These are phyloP conservation scores for Ustilago hordei DNA, from an alignment of 1,284 basidiomycete genomes.

Conservation along the genomic window DNA sequence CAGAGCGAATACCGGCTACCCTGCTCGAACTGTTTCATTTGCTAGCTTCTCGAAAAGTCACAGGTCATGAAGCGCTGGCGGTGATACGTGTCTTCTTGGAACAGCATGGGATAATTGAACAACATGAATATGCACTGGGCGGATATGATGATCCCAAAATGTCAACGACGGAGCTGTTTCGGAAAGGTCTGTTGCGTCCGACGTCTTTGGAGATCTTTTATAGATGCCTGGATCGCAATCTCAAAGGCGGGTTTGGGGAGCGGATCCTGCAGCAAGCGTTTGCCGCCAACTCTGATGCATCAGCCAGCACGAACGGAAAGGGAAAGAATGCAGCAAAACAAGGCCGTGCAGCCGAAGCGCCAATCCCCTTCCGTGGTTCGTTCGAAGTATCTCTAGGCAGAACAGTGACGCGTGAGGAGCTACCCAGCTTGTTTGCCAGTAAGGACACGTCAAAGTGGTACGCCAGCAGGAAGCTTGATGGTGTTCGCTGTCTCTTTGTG, in stretches of 20 bases:
- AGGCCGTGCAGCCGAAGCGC: neutral
- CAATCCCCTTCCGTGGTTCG: slow-evolving; percentile 11
- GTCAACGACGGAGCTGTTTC: slow-evolving; percentile 28
- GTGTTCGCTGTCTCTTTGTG: slow-evolving; percentile 54
- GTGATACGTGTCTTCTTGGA: slow-evolving; percentile 41
- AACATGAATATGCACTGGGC: slow-evolving; percentile 40
- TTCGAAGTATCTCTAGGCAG: slow-evolving; percentile 53
- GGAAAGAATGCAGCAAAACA: neutral
- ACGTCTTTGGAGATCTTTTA: slow-evolving; percentile 52
- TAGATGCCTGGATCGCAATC: slow-evolving; percentile 59
- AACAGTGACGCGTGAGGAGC: slow-evolving; percentile 23
- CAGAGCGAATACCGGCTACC: slow-evolving; percentile 18
- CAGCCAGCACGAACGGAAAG: neutral
- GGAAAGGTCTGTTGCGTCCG: slow-evolving; percentile 30
- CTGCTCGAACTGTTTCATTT: slow-evolving; percentile 39
- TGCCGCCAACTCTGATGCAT: neutral
- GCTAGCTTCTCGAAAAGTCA: slow-evolving; percentile 33
- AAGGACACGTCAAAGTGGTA: slow-evolving; percentile 38
- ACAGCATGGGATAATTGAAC: slow-evolving; percentile 42
- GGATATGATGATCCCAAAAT: slow-evolving; percentile 23
- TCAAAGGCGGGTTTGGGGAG: slow-evolving; percentile 52
- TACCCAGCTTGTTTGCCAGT: slow-evolving; percentile 23
- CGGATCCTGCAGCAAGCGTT: slow-evolving; percentile 41
- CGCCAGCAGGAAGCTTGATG: slow-evolving; percentile 58
- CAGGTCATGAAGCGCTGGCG: slow-evolving; percentile 44